Conservation (phyloP, 768 basidiomycete genomes). For the Suillus plorans region DNA sequence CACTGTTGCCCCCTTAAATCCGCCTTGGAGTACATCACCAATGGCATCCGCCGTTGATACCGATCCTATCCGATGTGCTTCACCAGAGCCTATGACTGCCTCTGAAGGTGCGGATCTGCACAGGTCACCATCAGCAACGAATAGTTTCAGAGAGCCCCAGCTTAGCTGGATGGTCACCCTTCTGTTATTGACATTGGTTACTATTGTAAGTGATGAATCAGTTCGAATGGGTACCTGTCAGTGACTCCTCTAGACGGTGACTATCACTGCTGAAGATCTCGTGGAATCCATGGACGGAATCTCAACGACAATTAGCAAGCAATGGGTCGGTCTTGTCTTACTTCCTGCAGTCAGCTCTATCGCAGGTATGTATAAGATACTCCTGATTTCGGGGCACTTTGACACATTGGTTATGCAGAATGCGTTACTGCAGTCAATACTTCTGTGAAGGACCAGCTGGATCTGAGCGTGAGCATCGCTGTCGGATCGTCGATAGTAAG, state of each 20-base stretch:
- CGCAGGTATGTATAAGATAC: constrained; percentile 51
- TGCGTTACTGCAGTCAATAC: constrained; percentile 88
- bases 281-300: constrained; percentile 85
- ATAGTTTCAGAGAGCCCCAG: constrained; percentile 47
- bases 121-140: constrained; percentile 13
- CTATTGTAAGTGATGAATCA: constrained; percentile 48
- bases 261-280: constrained; percentile 68
- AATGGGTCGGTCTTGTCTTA: constrained; percentile 88
- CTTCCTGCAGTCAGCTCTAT: constrained; percentile 82
- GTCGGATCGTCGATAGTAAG: constrained; percentile 76
- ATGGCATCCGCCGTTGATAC: constrained; percentile 11
- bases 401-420: constrained; percentile 42
- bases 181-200: constrained; percentile 54
- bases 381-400: background rate
- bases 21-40: constrained; percentile 15
- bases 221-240: background rate
- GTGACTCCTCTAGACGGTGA: constrained; percentile 39
- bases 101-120: constrained; percentile 15
- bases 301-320: constrained; percentile 68
- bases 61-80: constrained; percentile 3
- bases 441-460: constrained; percentile 82
- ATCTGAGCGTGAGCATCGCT: constrained; percentile 81
- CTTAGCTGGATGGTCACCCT: constrained; percentile 61
- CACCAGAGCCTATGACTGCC: constrained; percentile 15
- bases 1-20: constrained; percentile 3